These are phyloP conservation scores for Hawksworthiomyces lignivorus DNA, from an alignment of 2,329 filamentous ascomycete species.

Conservation along the genomic window DNA sequence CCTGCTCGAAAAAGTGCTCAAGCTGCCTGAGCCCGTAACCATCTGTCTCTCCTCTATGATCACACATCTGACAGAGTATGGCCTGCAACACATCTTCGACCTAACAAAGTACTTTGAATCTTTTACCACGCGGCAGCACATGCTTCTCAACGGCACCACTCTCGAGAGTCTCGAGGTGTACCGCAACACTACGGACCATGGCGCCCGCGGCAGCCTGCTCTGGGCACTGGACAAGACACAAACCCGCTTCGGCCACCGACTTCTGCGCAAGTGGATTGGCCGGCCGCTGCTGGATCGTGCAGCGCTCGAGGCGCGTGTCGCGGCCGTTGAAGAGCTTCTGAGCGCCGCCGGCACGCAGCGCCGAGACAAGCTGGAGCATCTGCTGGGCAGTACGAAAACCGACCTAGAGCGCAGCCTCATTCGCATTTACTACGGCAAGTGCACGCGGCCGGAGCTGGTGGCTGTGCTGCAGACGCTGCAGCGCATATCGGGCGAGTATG, in stretches of 20 bases:
- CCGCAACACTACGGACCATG: slow-evolving; percentile 83
- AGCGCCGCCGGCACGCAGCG: slow-evolving; percentile 56
- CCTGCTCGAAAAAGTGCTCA: slow-evolving; percentile 78
- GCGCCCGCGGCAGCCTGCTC: slow-evolving; percentile 79
- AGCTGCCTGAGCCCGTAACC: slow-evolving; percentile 76
- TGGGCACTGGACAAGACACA: slow-evolving; percentile 92
- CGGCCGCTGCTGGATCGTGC: slow-evolving; percentile 73
- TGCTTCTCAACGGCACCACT: slow-evolving; percentile 93
- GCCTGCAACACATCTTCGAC: slow-evolving; percentile 89
- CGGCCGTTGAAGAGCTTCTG: slow-evolving; percentile 80
- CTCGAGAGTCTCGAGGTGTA: slow-evolving; percentile 92
- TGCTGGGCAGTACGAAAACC: slow-evolving; percentile 64
- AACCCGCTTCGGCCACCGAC: slow-evolving; percentile 79
- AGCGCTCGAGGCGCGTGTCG: slow-evolving; percentile 68
- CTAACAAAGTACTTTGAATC: slow-evolving; percentile 95
- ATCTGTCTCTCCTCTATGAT: slow-evolving; percentile 97
- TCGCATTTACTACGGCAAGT: slow-evolving; percentile 96
- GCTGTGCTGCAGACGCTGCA: slow-evolving; percentile 80
- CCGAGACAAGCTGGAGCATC: slow-evolving; percentile 64
- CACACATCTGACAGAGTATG: slow-evolving; percentile 82
- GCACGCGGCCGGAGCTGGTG: slow-evolving; percentile 79
- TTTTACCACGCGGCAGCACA: slow-evolving; percentile 88
- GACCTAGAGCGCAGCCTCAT: slow-evolving; percentile 92
- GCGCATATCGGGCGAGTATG: slow-evolving; percentile 69
- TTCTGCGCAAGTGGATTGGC: slow-evolving; percentile 92